Conservation (phyloP, 2,329 filamentous ascomycete species). For the Pyrenochaeta sp. region DNA sequence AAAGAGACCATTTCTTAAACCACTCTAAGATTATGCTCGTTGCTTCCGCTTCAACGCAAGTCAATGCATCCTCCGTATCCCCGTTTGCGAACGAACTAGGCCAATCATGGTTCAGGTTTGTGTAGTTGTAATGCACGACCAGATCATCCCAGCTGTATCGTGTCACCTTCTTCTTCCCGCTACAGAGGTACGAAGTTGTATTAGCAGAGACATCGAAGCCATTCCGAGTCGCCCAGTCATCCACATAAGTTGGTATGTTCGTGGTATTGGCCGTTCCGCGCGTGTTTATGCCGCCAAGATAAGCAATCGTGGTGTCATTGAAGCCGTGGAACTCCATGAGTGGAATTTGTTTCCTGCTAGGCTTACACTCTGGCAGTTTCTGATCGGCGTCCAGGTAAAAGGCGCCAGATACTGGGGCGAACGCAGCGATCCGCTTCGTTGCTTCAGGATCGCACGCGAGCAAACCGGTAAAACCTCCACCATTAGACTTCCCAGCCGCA, state of each 20-base stretch:
- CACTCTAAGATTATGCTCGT: conserved; percentile 45
- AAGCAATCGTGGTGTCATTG: conserved; percentile 53
- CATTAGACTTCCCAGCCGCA: conserved; percentile 63
- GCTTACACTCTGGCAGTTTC: conserved; percentile 38
- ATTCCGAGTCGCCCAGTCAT: conserved; percentile 51
- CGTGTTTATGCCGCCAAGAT: conserved; percentile 45
- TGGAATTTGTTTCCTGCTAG: conserved; percentile 42
- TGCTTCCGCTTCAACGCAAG: conserved; percentile 41
- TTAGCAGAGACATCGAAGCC: conserved; percentile 38
- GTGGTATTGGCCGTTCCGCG: conserved; percentile 30
- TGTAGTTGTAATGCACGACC: conserved; percentile 52
- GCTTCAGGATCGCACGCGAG: conserved; percentile 58
- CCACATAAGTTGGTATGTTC: conserved; percentile 40
- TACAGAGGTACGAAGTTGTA: conserved; percentile 39
- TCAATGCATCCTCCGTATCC: conserved; percentile 35
- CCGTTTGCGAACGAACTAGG: conserved; percentile 44
- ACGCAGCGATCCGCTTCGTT: conserved; percentile 58
- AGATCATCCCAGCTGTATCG: conserved; percentile 39
- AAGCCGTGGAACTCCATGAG: conserved; percentile 57
- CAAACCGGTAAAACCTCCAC: conserved; percentile 60
- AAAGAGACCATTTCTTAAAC: conserved; percentile 40
- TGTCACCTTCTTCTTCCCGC: conserved; percentile 36
- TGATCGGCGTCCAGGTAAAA: conserved; percentile 50
- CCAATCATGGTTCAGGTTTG: conserved; percentile 54
- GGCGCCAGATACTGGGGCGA: conserved; percentile 59